Evolutionary conservation across 1,284 basidiomycete species (phyloP).

Genomic region (Trichosporon coremiiforme): DNA sequence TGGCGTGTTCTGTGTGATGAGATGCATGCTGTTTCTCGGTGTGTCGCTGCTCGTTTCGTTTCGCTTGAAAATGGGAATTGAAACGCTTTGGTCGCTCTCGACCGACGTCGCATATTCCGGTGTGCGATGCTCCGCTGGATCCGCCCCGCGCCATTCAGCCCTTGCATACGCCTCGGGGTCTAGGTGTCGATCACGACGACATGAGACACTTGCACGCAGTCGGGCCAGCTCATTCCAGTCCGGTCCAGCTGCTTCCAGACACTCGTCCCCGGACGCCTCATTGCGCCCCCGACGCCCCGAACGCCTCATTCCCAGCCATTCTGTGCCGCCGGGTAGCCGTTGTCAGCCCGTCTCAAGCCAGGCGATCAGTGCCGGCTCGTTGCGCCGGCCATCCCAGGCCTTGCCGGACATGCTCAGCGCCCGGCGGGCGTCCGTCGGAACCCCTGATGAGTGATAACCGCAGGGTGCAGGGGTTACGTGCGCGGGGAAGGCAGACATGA

Average conservation of each 20-base stretch:
- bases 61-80: background rate
- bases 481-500: background rate
- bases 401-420: background rate
- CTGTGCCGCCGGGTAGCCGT: background rate
- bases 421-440: background rate
- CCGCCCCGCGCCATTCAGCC: background rate
- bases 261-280: slow-evolving; percentile 2
- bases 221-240: slow-evolving; percentile 1
- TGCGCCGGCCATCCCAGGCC: background rate
- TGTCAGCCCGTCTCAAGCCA: background rate
- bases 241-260: background rate
- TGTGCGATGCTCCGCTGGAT: background rate
- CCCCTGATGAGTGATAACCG: background rate
- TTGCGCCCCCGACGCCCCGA: background rate
- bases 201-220: background rate
- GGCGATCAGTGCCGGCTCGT: slow-evolving; percentile 6
- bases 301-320: slow-evolving; percentile 14
- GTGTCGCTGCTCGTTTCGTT: slow-evolving; percentile 4
- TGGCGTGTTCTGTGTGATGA: background rate
- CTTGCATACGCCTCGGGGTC: background rate
- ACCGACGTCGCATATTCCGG: background rate
- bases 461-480: slow-evolving; percentile 1
- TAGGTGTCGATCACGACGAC: background rate
- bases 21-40: slow-evolving; percentile 6
- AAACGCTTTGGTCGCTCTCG: background rate